These are phyloP conservation scores for Mortierella sp. DNA, from an alignment of 371 early-diverging fungal genomes.

Conservation along the genomic window DNA sequence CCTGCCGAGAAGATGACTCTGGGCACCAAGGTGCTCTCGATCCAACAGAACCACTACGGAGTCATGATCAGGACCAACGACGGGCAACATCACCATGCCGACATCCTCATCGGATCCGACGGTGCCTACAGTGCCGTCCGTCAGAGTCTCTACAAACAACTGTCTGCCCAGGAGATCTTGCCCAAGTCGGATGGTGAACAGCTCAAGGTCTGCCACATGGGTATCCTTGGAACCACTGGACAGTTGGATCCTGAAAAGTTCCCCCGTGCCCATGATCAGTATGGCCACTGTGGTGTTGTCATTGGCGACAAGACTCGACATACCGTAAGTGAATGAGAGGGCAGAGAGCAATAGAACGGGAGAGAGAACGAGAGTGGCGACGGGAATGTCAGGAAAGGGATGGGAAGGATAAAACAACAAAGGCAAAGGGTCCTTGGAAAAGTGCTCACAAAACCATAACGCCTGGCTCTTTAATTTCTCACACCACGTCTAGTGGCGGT, in stretches of 20 bases:
- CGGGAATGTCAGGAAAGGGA: background rate
- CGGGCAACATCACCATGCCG: constrained; percentile 7
- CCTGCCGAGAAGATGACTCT: constrained; percentile 18
- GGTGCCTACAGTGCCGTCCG: constrained; percentile 23
- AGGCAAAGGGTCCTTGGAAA: background rate
- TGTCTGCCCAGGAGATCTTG: constrained; percentile 7
- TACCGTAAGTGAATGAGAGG: constrained; percentile 15
- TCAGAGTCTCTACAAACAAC: constrained; percentile 16
- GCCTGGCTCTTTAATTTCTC: background rate
- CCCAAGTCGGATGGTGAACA: constrained; percentile 11
- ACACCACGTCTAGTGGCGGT: constrained; percentile 20
- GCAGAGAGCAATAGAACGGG: too few relatives aligned
- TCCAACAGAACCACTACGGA: constrained; percentile 12
- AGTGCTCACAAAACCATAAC: constrained; percentile 3
- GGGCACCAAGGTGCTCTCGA: constrained; percentile 24
- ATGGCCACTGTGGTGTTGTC: constrained; percentile 8
- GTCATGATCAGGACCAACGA: constrained; percentile 22
- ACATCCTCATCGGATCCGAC: constrained; percentile 33
- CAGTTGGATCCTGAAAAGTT: constrained; percentile 21
- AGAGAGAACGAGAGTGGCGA: too few relatives aligned
- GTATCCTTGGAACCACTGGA: constrained; percentile 28
- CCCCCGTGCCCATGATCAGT: background rate
- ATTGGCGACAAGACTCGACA: constrained; percentile 19
- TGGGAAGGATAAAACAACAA: background rate
- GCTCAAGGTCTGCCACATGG: constrained; percentile 27